phyloP scores from a whole-genome alignment of 179 eudicot species.

The Carnegiea gigantea region DNA sequence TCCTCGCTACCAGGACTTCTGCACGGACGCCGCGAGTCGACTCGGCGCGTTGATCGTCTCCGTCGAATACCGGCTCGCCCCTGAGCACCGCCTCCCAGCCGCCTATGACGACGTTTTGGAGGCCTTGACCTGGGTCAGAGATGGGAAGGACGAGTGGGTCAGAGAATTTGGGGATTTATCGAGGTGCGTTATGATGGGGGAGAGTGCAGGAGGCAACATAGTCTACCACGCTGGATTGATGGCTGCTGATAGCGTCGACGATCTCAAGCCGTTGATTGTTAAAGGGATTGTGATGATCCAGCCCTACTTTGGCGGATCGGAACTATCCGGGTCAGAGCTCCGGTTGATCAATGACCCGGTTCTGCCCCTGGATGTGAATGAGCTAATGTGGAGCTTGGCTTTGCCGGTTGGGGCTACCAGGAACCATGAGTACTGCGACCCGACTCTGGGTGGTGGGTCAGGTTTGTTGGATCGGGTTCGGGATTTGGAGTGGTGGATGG shows the following conservation, averaged over 20 bases:
- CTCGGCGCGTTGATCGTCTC: slow-evolving; percentile 28
- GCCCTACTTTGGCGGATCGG: slow-evolving; percentile 39
- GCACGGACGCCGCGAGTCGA: slow-evolving; percentile 21
- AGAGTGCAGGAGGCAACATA: slow-evolving; percentile 48
- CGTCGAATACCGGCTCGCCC: slow-evolving; percentile 45
- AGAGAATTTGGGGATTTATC: slow-evolving; percentile 31
- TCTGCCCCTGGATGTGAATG: slow-evolving; percentile 22
- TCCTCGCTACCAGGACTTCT: slow-evolving; percentile 19
- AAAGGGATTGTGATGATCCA: slow-evolving; percentile 38
- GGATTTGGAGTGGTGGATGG: slow-evolving; percentile 31
- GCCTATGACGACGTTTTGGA: slow-evolving; percentile 35
- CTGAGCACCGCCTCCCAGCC: slow-evolving; percentile 46
- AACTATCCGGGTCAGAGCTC: slow-evolving; percentile 35
- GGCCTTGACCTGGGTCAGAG: slow-evolving; percentile 23
- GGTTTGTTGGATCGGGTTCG: slow-evolving; percentile 16
- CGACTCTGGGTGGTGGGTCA: slow-evolving; percentile 9
- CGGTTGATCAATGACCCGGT: slow-evolving; percentile 21
- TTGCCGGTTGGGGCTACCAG: slow-evolving; percentile 39
- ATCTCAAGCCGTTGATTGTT: slow-evolving; percentile 36
- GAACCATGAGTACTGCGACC: slow-evolving; percentile 42
- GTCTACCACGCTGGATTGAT: slow-evolving; percentile 40
- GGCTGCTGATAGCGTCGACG: slow-evolving; percentile 17
- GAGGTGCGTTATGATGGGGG: slow-evolving; percentile 38
- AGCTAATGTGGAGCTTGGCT: slow-evolving; percentile 38
- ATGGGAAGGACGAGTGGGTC: slow-evolving; percentile 37